Conservation (phyloP, 441 rosid species). For the Daphne laureola region DNA sequence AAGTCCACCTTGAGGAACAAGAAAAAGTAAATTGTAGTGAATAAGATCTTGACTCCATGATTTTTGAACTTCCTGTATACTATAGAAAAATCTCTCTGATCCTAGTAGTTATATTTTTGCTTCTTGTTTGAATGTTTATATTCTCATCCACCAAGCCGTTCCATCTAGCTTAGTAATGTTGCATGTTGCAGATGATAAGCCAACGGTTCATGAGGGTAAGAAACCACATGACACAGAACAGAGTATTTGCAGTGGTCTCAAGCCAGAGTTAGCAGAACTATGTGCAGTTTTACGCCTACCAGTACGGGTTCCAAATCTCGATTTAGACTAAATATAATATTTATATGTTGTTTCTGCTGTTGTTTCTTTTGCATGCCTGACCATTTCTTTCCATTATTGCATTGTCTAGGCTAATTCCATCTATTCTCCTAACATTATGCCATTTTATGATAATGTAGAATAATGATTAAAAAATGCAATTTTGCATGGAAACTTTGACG, state of each 20-base stretch:
- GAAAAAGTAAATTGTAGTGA: neutral
- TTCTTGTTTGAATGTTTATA: conserved; percentile 9
- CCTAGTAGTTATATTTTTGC: conserved; percentile 17
- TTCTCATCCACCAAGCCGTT: conserved; percentile 13
- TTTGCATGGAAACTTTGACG: too few relatives aligned
- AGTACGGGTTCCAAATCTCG: conserved; percentile 33
- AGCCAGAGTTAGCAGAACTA: conserved; percentile 57
- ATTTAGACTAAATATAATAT: too few relatives aligned
- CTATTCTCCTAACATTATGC: too few relatives aligned
- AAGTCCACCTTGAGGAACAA: neutral
- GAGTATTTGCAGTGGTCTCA: conserved; percentile 49
- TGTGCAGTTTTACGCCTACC: conserved; percentile 56
- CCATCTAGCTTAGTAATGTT: conserved; percentile 22
- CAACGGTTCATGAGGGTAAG: conserved; percentile 29
- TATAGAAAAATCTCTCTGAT: conserved; percentile 11
- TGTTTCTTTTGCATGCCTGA: conserved; percentile 10
- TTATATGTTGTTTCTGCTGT: too few relatives aligned
- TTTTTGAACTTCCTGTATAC: too few relatives aligned
- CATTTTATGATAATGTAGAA: too few relatives aligned
- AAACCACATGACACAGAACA: conserved; percentile 41
- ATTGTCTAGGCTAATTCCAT: too few relatives aligned
- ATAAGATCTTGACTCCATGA: too few relatives aligned
- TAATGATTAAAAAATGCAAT: too few relatives aligned
- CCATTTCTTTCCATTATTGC: too few relatives aligned
- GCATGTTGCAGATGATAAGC: conserved; percentile 26